phyloP scores from a whole-genome alignment of 2,329 filamentous ascomycete species.

The Fusarium neocosmosporiellum region DNA sequence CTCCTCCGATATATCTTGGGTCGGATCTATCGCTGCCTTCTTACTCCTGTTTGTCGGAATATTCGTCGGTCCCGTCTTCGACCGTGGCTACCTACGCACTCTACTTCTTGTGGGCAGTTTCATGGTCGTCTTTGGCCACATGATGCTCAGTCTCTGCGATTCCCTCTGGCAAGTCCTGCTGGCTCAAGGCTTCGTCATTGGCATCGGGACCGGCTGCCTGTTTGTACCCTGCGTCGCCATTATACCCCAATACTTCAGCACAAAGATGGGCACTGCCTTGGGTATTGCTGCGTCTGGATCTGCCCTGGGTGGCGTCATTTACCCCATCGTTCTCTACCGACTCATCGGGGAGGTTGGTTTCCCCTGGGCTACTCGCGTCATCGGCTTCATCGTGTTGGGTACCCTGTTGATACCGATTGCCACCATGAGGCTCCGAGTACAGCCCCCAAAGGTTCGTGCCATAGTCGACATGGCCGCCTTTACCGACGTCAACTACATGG shows the following conservation, averaged over 20 bases:
- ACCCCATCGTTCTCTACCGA: slow-evolving; percentile 43
- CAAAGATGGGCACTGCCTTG: slow-evolving; percentile 43
- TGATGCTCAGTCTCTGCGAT: slow-evolving; percentile 53
- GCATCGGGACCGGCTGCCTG: slow-evolving; percentile 56
- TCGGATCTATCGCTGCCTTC: slow-evolving; percentile 60
- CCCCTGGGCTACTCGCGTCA: slow-evolving; percentile 43
- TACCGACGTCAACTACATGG: background rate
- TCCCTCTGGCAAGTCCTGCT: slow-evolving; percentile 59
- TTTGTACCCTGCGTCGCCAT: slow-evolving; percentile 53
- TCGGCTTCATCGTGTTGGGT: slow-evolving; percentile 46
- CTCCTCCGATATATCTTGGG: slow-evolving; percentile 50
- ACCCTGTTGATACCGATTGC: slow-evolving; percentile 51
- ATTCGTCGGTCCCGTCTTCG: slow-evolving; percentile 57
- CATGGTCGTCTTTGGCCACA: slow-evolving; percentile 58
- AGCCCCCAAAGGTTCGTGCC: slow-evolving; percentile 30
- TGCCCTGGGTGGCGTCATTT: slow-evolving; percentile 49
- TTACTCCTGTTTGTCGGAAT: slow-evolving; percentile 51
- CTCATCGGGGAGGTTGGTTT: slow-evolving; percentile 43
- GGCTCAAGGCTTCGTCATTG: slow-evolving; percentile 57
- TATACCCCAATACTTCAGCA: slow-evolving; percentile 49
- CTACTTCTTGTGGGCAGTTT: slow-evolving; percentile 55
- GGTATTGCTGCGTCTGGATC: slow-evolving; percentile 49
- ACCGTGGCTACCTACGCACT: slow-evolving; percentile 57
- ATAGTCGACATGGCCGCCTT: slow-evolving; percentile 8
- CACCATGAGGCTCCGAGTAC: slow-evolving; percentile 54